These are phyloP conservation scores for Ambrosiella xylebori DNA, from an alignment of 2,329 filamentous ascomycete species.

Conservation along the genomic window DNA sequence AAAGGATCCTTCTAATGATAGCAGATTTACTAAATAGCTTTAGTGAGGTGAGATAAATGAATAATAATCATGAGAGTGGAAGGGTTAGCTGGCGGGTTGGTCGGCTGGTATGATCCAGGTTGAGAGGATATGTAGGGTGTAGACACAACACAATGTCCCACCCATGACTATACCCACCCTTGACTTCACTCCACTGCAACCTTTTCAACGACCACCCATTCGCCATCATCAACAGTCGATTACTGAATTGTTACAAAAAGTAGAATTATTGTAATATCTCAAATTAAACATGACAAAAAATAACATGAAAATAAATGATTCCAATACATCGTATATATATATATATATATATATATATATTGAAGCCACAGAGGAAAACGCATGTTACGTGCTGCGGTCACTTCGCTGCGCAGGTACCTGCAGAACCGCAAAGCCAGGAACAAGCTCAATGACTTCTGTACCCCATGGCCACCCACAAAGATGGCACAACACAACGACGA, in stretches of 20 bases:
- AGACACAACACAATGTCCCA: not conserved
- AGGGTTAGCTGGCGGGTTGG: not conserved
- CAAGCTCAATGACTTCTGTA: not conserved
- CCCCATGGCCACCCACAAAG: not conserved
- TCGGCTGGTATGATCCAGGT: not conserved
- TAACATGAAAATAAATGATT: too few relatives aligned
- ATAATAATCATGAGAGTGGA: not conserved
- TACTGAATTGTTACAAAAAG: too few relatives aligned
- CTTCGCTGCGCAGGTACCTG: not conserved
- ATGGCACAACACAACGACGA: not conserved
- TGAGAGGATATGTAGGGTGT: not conserved
- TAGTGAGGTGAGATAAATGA: not conserved
- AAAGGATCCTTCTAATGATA: too few relatives aligned
- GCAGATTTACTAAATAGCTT: too few relatives aligned
- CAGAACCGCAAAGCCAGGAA: not conserved
- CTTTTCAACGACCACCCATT: not conserved
- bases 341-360: too few relatives aligned
- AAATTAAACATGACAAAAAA: too few relatives aligned
- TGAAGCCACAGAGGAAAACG: not conserved
- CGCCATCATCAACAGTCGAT: too few relatives aligned
- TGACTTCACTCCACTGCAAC: not conserved
- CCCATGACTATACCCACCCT: not conserved
- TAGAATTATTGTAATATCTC: too few relatives aligned
- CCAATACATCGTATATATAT: too few relatives aligned
- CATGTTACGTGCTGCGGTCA: not conserved